Evolutionary conservation across 2,329 filamentous ascomycete species (phyloP), one percentile per base, ranked within the genome.

Genomic region (Venturia asperata): DNA sequence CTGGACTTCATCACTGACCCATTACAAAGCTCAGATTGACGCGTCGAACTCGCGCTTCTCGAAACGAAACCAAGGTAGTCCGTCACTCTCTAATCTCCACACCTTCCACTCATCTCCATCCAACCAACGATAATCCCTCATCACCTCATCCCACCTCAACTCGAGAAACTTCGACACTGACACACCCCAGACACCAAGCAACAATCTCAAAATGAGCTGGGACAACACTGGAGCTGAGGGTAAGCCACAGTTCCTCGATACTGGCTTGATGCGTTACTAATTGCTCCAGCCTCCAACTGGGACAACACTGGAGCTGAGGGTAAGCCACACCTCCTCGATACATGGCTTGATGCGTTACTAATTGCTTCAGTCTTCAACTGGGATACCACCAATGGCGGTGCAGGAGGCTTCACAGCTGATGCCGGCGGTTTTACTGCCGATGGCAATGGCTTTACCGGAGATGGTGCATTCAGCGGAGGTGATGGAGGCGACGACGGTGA

Each of bases 401-500:
- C 37, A 55, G 60, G 24, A 34, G 62, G 61, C 45, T 61, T 58
- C 27, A 56, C 66, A 11, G 63, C 47, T n/a, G 66, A 62, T 24
- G 47, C 68, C 30, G 62, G 68, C 56, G 68, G 43, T 56, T 67
- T 66, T 49, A 69, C 64, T 47, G 56, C 60, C 63, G 68, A 64
- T 45, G 66, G 55, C 47, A 64, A 60, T 63, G 68, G 68, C 61
- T 71, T 66, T 64, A 67, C 63, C 34, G n/a, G n/a, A n/a, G 62
- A 61, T 64, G 70, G 64, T 58, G 70, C 70, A 42, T 64, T 52
- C 49, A 55, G 27, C 34, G 65, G 64, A 24, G 70, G 67, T 62
- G 72, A 64, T 61, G 69, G 49, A 15, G 68, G 67, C 66, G 72
- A 68, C 37, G 74, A n/a, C n/a, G n/a, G n/a, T n/a, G n/a, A n/a